A percentile compares a stretch with the other conserved stretches of the same genome.
phyloP scores from a whole-genome alignment of 148 eudicot species.

The Fagopyrum tataricum region DNA sequence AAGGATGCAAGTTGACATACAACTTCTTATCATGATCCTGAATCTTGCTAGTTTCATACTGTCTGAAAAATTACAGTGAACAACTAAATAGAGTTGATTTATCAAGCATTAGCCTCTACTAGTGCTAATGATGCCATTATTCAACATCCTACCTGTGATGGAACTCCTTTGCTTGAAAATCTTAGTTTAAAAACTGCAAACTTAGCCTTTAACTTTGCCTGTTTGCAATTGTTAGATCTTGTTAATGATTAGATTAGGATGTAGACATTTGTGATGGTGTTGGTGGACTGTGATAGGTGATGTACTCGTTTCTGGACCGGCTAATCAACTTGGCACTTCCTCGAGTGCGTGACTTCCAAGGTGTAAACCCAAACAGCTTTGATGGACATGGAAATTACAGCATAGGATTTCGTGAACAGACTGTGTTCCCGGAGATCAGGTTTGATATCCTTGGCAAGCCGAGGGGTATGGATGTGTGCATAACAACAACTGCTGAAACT shows the following conservation, averaged over 20 bases:
- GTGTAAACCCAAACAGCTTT: conserved; percentile 84
- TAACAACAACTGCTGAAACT: conserved; percentile 75
- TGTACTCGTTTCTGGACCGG: conserved; percentile 90
- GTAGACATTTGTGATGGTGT: background rate
- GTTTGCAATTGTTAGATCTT: too few species aligned
- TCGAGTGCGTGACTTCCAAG: conserved; percentile 86
- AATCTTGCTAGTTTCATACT: background rate
- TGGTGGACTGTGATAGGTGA: conserved; percentile 40
- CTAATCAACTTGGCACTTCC: conserved; percentile 92
- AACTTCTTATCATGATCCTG: conserved; percentile 2
- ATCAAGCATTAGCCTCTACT: too few species aligned
- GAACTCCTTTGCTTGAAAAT: background rate
- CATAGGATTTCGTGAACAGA: conserved; percentile 73
- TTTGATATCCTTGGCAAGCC: conserved; percentile 68
- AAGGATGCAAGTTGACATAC: background rate
- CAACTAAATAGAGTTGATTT: too few species aligned
- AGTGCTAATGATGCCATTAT: background rate
- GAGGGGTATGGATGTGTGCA: conserved; percentile 94
- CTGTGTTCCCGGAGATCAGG: conserved; percentile 81
- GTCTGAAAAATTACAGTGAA: background rate
- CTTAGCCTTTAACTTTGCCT: too few species aligned
- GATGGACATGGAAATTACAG: conserved; percentile 96
- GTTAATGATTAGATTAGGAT: too few species aligned
- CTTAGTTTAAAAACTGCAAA: too few species aligned
- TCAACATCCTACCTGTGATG: background rate